Evolutionary conservation across 768 basidiomycete genomes (phyloP).

Genomic region (Roridomyces roridus): DNA sequence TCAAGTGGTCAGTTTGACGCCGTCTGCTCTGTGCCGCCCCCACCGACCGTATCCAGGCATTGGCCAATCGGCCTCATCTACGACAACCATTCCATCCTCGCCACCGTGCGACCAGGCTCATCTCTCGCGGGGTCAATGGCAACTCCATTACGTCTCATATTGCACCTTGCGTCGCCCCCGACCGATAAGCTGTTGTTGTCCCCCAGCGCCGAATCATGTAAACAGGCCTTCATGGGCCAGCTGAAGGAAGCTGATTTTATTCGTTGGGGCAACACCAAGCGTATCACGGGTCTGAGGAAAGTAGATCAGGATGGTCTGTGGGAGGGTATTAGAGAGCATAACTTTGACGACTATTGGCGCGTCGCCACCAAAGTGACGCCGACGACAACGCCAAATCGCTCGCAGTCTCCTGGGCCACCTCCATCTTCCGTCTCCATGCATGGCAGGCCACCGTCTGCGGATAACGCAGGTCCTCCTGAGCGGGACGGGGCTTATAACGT

Average conservation of each 20-base stretch:
- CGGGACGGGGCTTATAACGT: conserved; percentile 88
- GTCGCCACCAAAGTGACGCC: conserved; percentile 94
- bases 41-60: conserved; percentile 67
- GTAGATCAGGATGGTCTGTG: conserved; percentile 95
- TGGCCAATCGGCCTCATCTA: conserved; percentile 97
- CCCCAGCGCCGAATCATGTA: conserved; percentile 85
- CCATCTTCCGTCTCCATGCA: conserved; percentile 67
- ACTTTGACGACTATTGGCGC: conserved; percentile 94
- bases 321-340: conserved; percentile 96
- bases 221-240: conserved; percentile 94
- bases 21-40: background rate
- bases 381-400: conserved; percentile 66
- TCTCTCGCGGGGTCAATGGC: conserved; percentile 46
- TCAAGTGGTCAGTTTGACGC: conserved; percentile 78
- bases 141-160: conserved; percentile 75
- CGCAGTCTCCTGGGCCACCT: conserved; percentile 59
- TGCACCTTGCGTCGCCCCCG: conserved; percentile 90
- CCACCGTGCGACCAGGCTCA: conserved; percentile 57
- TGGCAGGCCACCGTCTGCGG: conserved; percentile 67
- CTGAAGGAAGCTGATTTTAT: conserved; percentile 97
- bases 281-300: conserved; percentile 89
- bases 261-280: conserved; percentile 94
- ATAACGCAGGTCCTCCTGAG: conserved; percentile 59
- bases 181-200: conserved; percentile 84
- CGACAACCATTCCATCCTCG: conserved; percentile 78